phyloP scores from a whole-genome alignment of 2,329 filamentous ascomycete genomes.

The Escovopsis sp. region DNA sequence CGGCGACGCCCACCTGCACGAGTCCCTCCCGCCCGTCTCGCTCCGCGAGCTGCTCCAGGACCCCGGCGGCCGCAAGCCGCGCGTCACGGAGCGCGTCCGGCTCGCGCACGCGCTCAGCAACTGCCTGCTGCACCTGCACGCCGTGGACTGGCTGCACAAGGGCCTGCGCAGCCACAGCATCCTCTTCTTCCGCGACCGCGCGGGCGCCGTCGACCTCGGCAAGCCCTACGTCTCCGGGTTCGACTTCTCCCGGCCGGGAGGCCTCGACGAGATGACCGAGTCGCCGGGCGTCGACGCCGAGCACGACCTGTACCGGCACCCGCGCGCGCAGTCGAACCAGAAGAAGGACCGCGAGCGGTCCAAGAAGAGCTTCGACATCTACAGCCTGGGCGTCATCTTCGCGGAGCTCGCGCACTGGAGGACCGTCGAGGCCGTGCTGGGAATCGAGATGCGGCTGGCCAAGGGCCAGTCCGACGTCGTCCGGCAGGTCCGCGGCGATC shows the following conservation, averaged over 20 bases:
- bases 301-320: constrained; percentile 37
- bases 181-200: constrained; percentile 29
- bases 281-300: constrained; percentile 28
- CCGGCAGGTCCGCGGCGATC: constrained; percentile 18
- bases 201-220: constrained; percentile 20
- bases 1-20: constrained; percentile 18
- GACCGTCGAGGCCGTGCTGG: constrained; percentile 28
- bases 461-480: constrained; percentile 24
- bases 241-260: constrained; percentile 37
- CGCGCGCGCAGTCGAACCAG: constrained; percentile 22
- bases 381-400: constrained; percentile 36
- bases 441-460: constrained; percentile 20
- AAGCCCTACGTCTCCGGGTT: constrained; percentile 36
- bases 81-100: constrained; percentile 34
- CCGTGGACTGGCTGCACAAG: constrained; percentile 44
- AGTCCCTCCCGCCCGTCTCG: constrained; percentile 27
- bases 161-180: constrained; percentile 40
- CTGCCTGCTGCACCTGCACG: constrained; percentile 39
- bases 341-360: constrained; percentile 20
- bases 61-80: constrained; percentile 24
- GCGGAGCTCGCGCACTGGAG: constrained; percentile 40
- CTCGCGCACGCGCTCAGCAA: constrained; percentile 37
- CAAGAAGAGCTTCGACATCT: constrained; percentile 37
- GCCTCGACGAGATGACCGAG: constrained; percentile 35
- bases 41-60: constrained; percentile 31